A percentile compares a stretch with the other conserved stretches of the same genome.
These are phyloP conservation scores for Starmera quercuum DNA, from an alignment of 805 yeast species.

Conservation along the genomic window DNA sequence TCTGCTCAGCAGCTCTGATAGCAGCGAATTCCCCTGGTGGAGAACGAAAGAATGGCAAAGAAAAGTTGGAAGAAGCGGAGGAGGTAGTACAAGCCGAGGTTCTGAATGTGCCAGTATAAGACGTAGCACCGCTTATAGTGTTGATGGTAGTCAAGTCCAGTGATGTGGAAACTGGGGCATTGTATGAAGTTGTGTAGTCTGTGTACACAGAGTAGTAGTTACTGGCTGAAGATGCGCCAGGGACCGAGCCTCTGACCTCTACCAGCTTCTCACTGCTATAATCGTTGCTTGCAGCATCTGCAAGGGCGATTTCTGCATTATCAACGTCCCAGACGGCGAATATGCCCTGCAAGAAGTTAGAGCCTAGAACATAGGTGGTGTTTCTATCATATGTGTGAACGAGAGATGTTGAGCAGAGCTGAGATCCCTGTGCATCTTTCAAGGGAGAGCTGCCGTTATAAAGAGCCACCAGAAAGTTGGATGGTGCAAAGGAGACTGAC, in stretches of 20 bases:
- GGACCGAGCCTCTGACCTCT: neutral
- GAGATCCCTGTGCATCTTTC: slow-evolving; percentile 9
- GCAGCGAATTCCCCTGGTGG: no score
- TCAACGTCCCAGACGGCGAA: slow-evolving; percentile 14
- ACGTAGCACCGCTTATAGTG: no score
- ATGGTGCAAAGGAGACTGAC: slow-evolving; percentile 5
- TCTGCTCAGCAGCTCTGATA: no score
- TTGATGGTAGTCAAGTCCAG: no score
- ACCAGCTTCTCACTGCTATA: neutral
- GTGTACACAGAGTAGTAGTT: neutral
- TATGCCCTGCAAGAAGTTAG: slow-evolving; percentile 7
- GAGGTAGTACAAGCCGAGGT: no score
- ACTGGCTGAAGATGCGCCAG: neutral
- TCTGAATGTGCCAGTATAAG: no score
- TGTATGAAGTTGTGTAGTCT: no score
- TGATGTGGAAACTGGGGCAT: no score
- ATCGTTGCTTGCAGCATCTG: neutral
- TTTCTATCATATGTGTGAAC: neutral
- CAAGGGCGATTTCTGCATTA: slow-evolving; percentile 10
- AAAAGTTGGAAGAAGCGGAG: no score
- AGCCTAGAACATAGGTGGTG: slow-evolving; percentile 7
- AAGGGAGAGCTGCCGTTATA: slow-evolving; percentile 1
- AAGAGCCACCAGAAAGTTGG: slow-evolving; percentile 6
- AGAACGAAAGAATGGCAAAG: no score
- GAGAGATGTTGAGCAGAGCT: slow-evolving; percentile 9